phyloP scores from a whole-genome alignment of 169 alveolate species.

The Ichthyophthirius multifiliis region DNA sequence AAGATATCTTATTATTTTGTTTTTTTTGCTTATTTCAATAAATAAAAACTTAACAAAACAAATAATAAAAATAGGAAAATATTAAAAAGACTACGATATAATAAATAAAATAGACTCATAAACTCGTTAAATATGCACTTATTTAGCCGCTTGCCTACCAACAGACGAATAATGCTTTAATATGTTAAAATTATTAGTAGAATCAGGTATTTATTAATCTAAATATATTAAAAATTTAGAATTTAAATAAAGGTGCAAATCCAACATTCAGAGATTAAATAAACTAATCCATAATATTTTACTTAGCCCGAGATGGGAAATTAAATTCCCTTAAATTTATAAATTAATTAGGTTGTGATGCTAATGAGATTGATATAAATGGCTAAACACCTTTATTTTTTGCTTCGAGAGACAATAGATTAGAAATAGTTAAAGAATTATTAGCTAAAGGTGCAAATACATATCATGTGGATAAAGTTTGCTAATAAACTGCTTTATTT shows the following conservation, averaged over 20 bases:
- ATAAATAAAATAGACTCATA: conserved; percentile 3
- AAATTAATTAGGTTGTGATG: background rate
- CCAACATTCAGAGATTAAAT: background rate
- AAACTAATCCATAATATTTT: conserved; percentile 1
- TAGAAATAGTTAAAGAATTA: conserved; percentile 21
- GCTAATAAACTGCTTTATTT: conserved; percentile 24
- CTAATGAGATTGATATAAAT: background rate
- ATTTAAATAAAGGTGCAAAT: background rate
- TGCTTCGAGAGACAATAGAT: conserved; percentile 37
- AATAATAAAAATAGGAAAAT: background rate
- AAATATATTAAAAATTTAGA: background rate
- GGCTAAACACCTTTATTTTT: conserved; percentile 40
- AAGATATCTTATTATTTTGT: too few relatives aligned
- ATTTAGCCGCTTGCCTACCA: background rate
- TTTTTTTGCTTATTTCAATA: too few relatives aligned
- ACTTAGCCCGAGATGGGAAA: conserved; percentile 3
- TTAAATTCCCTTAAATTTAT: background rate
- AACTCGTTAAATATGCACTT: background rate
- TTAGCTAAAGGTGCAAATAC: background rate
- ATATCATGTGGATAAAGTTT: conserved; percentile 13
- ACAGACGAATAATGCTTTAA: background rate
- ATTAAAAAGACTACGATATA: background rate
- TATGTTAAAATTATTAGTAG: background rate
- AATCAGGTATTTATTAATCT: background rate
- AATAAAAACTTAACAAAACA: too few relatives aligned